These are phyloP conservation scores for Lichenothelia convexa DNA, from an alignment of 495 filamentous ascomycete species.

Conservation along the genomic window DNA sequence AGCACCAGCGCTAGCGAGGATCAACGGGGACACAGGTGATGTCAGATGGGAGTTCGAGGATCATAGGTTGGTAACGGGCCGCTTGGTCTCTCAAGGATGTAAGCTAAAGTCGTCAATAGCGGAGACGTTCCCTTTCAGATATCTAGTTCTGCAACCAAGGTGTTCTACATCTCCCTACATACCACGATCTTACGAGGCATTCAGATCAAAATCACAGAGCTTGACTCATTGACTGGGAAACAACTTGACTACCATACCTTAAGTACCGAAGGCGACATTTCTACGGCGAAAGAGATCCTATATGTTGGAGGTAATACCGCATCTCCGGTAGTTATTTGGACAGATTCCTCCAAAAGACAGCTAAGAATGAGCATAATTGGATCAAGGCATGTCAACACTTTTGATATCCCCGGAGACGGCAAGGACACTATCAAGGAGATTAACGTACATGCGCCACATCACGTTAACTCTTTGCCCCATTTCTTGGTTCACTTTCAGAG, in stretches of 20 bases:
- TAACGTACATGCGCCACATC: slow-evolving; percentile 51
- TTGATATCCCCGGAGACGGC: slow-evolving; percentile 32
- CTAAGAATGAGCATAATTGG: slow-evolving; percentile 71
- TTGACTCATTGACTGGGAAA: slow-evolving; percentile 54
- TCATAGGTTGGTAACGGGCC: slow-evolving; percentile 25
- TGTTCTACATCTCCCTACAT: slow-evolving; percentile 64
- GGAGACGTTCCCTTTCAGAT: slow-evolving; percentile 60
- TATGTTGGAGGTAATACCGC: slow-evolving; percentile 73
- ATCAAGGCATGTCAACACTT: slow-evolving; percentile 37
- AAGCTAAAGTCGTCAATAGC: slow-evolving; percentile 17
- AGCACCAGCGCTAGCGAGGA: slow-evolving; percentile 38
- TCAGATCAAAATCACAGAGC: slow-evolving; percentile 51
- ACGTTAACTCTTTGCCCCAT: slow-evolving; percentile 50
- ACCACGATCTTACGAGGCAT: slow-evolving; percentile 44
- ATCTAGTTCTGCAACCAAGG: slow-evolving; percentile 50
- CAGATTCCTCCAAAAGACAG: slow-evolving; percentile 44
- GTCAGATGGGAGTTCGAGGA: slow-evolving; percentile 62
- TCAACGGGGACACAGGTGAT: slow-evolving; percentile 55
- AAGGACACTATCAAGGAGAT: slow-evolving; percentile 47
- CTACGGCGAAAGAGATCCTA: slow-evolving; percentile 45
- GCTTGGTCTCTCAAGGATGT: slow-evolving; percentile 1
- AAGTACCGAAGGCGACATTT: slow-evolving; percentile 54
- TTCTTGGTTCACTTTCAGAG: slow-evolving; percentile 75
- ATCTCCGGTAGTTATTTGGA: slow-evolving; percentile 66
- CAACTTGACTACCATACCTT: slow-evolving; percentile 45